A percentile compares a stretch with the other conserved stretches of the same genome.
Conservation (phyloP, 331 rosid species). For the Malus hybrid region DNA sequence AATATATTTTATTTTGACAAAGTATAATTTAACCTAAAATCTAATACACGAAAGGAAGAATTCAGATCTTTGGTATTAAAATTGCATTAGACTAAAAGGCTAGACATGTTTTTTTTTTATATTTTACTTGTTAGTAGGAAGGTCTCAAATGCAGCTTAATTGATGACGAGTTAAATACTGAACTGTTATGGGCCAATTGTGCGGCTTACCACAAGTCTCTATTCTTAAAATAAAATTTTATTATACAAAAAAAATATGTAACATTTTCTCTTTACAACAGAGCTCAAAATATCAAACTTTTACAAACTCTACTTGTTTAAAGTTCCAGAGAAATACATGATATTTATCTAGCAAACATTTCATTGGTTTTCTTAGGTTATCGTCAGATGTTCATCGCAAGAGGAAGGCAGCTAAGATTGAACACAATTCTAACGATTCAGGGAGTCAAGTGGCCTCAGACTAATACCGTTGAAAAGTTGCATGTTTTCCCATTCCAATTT, state of each 20-base stretch:
- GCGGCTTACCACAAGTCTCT: background rate
- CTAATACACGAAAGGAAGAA: background rate
- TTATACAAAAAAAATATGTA: too few relatives aligned
- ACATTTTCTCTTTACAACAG: background rate
- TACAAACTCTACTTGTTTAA: background rate
- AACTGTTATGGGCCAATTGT: too few relatives aligned
- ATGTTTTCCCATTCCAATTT: background rate
- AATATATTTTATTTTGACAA: background rate
- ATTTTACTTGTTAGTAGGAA: too few relatives aligned
- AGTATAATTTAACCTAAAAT: background rate
- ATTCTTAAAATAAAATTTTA: too few relatives aligned
- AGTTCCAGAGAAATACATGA: background rate
- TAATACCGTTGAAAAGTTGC: slow-evolving; percentile 13
- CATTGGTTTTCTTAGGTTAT: slow-evolving; percentile 27
- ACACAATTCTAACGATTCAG: slow-evolving; percentile 28
- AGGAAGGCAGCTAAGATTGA: slow-evolving; percentile 28
- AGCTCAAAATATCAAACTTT: background rate
- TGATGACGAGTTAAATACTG: too few relatives aligned
- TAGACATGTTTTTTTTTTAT: too few relatives aligned
- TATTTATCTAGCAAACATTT: background rate
- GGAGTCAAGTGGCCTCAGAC: slow-evolving; percentile 48
- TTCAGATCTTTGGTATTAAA: background rate
- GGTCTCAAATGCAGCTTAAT: too few relatives aligned
- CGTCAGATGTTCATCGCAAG: slow-evolving; percentile 25
- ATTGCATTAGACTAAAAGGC: too few relatives aligned